Evolutionary conservation across 441 rosid genomes (phyloP).

Genomic region (Erysimum pusillum): DNA sequence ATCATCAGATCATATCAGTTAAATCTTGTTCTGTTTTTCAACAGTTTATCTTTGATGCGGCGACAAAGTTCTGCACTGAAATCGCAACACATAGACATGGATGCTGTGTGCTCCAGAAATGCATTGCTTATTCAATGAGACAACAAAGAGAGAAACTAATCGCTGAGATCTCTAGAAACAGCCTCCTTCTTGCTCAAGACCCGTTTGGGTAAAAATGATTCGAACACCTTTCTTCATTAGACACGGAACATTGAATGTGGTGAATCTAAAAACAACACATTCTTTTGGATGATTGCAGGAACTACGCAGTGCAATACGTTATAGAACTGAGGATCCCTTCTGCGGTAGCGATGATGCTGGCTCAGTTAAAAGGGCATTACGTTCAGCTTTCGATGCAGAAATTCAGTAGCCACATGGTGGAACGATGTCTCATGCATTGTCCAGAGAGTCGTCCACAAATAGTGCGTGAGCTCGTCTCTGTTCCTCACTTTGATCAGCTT

Average conservation of each 20-base stretch:
- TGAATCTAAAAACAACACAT: background rate
- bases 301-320: slow-evolving; percentile 82
- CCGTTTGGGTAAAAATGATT: slow-evolving; percentile 58
- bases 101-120: slow-evolving; percentile 68
- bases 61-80: slow-evolving; percentile 62
- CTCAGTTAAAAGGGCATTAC: slow-evolving; percentile 74
- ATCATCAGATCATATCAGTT: background rate
- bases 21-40: background rate
- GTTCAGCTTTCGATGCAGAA: slow-evolving; percentile 77
- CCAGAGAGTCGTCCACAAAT: slow-evolving; percentile 74
- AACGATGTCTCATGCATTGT: slow-evolving; percentile 66
- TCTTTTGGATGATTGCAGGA: slow-evolving; percentile 53
- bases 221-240: slow-evolving; percentile 13
- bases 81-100: slow-evolving; percentile 71
- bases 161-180: slow-evolving; percentile 55
- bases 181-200: slow-evolving; percentile 64
- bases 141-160: slow-evolving; percentile 55
- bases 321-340: slow-evolving; percentile 68
- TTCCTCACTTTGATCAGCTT: slow-evolving; percentile 73
- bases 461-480: slow-evolving; percentile 69
- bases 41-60: slow-evolving; percentile 69
- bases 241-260: background rate
- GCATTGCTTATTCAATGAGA: slow-evolving; percentile 63
- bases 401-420: slow-evolving; percentile 89
- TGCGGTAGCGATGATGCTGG: slow-evolving; percentile 54